phyloP scores from a whole-genome alignment of 495 filamentous ascomycete species.

The Corynascus novoguineensis region DNA sequence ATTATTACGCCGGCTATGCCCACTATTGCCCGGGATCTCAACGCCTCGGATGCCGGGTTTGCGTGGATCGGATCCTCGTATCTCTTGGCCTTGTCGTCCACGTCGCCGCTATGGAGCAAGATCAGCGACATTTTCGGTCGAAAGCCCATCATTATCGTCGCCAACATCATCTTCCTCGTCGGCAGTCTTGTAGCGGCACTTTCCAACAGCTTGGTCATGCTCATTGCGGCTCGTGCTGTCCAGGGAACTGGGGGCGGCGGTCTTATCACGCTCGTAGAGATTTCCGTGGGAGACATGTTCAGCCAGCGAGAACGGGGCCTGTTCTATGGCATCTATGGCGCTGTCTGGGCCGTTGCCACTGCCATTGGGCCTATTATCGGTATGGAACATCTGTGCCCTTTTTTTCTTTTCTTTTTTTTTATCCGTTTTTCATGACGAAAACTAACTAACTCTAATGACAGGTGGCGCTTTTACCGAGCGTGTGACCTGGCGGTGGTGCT shows the following conservation, averaged over 20 bases:
- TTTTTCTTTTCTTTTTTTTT: too few relatives aligned
- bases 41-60: neutral
- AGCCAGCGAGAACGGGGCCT: slow-evolving; percentile 57
- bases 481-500: slow-evolving; percentile 35
- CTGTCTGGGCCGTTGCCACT: slow-evolving; percentile 59
- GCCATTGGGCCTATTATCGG: slow-evolving; percentile 65
- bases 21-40: neutral
- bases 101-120: neutral
- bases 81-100: neutral
- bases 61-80: neutral
- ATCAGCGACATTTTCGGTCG: slow-evolving; percentile 18
- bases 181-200: slow-evolving; percentile 40
- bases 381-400: neutral
- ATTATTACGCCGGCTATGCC: neutral
- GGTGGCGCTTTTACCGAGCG: slow-evolving; percentile 59
- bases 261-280: slow-evolving; percentile 59
- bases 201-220: slow-evolving; percentile 43
- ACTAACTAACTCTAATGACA: neutral
- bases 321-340: slow-evolving; percentile 34
- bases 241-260: slow-evolving; percentile 77
- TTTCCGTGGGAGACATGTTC: slow-evolving; percentile 63
- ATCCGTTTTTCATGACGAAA: too few relatives aligned
- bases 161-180: slow-evolving; percentile 35
- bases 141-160: slow-evolving; percentile 7
- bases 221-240: slow-evolving; percentile 66